Percentiles rank a stretch among this genome's conserved stretches.
These are phyloP conservation scores for Eragrostis curvula DNA, from an alignment of 176 grass and related monocot genomes.

Conservation along the genomic window DNA sequence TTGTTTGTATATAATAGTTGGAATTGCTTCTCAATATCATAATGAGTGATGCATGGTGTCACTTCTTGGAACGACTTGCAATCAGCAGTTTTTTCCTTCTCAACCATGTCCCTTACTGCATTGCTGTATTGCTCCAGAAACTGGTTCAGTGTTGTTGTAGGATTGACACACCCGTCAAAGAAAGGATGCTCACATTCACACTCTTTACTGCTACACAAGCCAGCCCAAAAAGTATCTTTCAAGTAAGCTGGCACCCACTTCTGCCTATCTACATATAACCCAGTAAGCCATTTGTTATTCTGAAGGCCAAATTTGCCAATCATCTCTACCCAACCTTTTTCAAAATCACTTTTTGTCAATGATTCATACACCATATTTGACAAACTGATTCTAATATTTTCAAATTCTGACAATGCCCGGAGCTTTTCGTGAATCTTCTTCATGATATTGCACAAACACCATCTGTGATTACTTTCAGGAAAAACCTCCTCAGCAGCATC, in stretches of 20 bases:
- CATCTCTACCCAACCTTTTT: slow-evolving; percentile 32
- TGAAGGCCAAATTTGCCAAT: slow-evolving; percentile 30
- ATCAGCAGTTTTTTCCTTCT: neutral
- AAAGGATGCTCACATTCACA: neutral
- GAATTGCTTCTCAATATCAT: slow-evolving; percentile 48
- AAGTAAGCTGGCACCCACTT: slow-evolving; percentile 32
- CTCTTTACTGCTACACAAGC: slow-evolving; percentile 26
- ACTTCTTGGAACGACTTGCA: slow-evolving; percentile 36
- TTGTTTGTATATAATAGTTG: slow-evolving; percentile 40
- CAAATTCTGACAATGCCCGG: neutral
- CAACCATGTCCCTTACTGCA: neutral
- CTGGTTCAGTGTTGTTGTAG: neutral
- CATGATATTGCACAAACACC: slow-evolving; percentile 40
- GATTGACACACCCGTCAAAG: neutral
- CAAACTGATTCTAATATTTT: slow-evolving; percentile 26
- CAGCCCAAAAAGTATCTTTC: slow-evolving; percentile 48
- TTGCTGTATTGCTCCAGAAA: neutral
- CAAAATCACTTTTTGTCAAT: slow-evolving; percentile 44
- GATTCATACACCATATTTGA: slow-evolving; percentile 41
- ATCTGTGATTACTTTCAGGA: slow-evolving; percentile 14
- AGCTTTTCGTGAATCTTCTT: slow-evolving; percentile 34
- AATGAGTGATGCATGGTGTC: slow-evolving; percentile 40
- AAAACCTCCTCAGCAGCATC: slow-evolving; percentile 24
- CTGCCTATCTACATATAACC: slow-evolving; percentile 21
- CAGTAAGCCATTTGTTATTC: slow-evolving; percentile 19